Base-by-base conservation (phyloP, 164 flowering plant species). In the Kingdonia uniflora region DNA sequence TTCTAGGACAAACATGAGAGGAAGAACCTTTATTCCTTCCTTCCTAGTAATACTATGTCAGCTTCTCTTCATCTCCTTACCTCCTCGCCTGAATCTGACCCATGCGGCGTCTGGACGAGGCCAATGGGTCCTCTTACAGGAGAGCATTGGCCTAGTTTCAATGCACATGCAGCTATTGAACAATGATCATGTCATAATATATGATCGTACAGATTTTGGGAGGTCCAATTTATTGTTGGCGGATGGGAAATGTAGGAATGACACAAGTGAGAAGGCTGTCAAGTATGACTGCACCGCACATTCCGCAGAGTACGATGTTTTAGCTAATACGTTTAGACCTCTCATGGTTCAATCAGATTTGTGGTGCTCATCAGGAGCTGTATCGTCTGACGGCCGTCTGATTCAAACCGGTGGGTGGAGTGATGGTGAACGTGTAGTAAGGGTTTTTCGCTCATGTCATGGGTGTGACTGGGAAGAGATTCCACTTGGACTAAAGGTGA, bases 291-390 rank as follows among this genome's bases (percentile, higher is more conserved):
- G 96, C 79, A 70, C 95, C 16, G 91, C 96, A 0, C 97, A 87
- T 59, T 85, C 96, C n/a, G 19, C 81, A 55, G 52, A 71, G 10
- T 87, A 81, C 75, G 74, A 81, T 71, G 29, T 75, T 63, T 52
- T 47, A 2, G 38, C 80, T 68, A 80, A 83, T 69, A 50, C 83
- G 7, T 49, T 73, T 64, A 82, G 95, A 1, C 87, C 97, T 0
- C 78, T 91, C 54, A 66, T 49, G 46, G 56, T 91, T 29, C 79
- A 61, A 8, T 75, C 92, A 42, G 82, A 87, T 74, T 73, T 87
- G 0, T 91, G 85, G 84, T 91, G 97, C 69, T 87, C 95, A 61
- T 91, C 96, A 44, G 97, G 87, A 51, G 45, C 90, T 17, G 57
- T 83, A 19, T 16, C 21, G 54, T 55, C 86, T 56, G 44, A 72